Base-by-base conservation (phyloP, 176 grass and related monocot species). In the Rhipidocladum racemiflorum region DNA sequence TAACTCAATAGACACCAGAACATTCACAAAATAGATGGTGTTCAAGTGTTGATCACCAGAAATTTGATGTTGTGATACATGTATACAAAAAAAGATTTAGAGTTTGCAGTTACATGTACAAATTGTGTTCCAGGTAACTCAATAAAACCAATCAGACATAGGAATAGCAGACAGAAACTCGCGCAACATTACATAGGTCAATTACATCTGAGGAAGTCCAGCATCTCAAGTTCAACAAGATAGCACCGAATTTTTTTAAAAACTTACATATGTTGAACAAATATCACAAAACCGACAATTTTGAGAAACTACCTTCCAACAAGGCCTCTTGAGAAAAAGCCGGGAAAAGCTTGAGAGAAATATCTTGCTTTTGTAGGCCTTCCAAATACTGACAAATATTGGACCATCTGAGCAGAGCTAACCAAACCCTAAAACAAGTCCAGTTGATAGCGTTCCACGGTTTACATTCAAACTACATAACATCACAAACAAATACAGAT, bases 321-420 rank as follows among this genome's bases (percentile, higher is more conserved):
- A 76, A 94, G 88, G 62, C 78, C 91, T 65, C 88, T 84, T 61
- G 91, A 94, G 57, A 88, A 78, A 32, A 83, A 94, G 50, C 75
- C 75, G 45, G 91, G 91, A 81, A 94, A 76, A 60, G 75, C 65
- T 49, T 88, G 88, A 71, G 91, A 94, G 78, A 94, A 72, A 64
- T 85, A 75, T 88, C 91, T 88, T 75, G 88, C 70, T 24, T 80
- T 85, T 54, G 85, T 94, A 63, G 91, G 88, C 62, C 88, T 94
- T 83, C 88, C 85, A 91, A 88, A 88, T 5, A 74, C 61, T 66
- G 91, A 74, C 55, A 94, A 81, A 83, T 88, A 91, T 9, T 82
- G 80, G 29, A 94, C 91, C 75, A 94, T 91, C 74, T 94, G 85
- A 16, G 91, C 86, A 70, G 91, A 88, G 54, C 91, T 94, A 51